A percentile compares a stretch with the other conserved stretches of the same genome.
Conservation (phyloP, 2,329 filamentous ascomycete species). For the Exophiala bonariae region DNA sequence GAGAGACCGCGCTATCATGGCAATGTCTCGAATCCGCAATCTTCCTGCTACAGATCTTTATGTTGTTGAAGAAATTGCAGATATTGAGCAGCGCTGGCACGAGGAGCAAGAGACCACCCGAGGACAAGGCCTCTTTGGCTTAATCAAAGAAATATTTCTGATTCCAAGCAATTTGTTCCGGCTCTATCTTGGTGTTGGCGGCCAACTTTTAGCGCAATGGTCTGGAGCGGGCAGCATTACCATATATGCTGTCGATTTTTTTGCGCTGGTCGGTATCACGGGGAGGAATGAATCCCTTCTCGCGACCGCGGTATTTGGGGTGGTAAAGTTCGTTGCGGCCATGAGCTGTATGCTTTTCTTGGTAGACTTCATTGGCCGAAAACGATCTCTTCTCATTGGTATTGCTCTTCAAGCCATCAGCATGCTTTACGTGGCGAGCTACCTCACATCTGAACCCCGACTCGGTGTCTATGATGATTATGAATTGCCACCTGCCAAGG, state of each 20-base stretch:
- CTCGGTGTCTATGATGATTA: slow-evolving; percentile 52
- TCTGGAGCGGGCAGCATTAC: slow-evolving; percentile 57
- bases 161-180: slow-evolving; percentile 70
- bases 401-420: slow-evolving; percentile 62
- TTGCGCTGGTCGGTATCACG: slow-evolving; percentile 14
- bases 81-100: slow-evolving; percentile 40
- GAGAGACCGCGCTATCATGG: not conserved
- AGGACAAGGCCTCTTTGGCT: slow-evolving; percentile 14
- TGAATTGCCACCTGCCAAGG: slow-evolving; percentile 52
- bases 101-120: slow-evolving; percentile 49
- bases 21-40: slow-evolving; percentile 39
- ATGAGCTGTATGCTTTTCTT: slow-evolving; percentile 20
- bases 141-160: slow-evolving; percentile 32
- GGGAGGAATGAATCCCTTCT: slow-evolving; percentile 9
- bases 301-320: slow-evolving; percentile 18
- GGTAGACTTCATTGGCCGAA: slow-evolving; percentile 23
- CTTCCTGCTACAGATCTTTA: slow-evolving; percentile 43
- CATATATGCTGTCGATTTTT: slow-evolving; percentile 21
- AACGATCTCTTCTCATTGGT: slow-evolving; percentile 59
- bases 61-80: slow-evolving; percentile 39
- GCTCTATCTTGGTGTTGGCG: slow-evolving; percentile 65
- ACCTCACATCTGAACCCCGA: slow-evolving; percentile 63
- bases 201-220: slow-evolving; percentile 73
- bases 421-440: slow-evolving; percentile 64
- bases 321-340: slow-evolving; percentile 19